Base-by-base conservation (phyloP, 2,329 filamentous ascomycete species). In the Myriosclerotinia curreyana region DNA sequence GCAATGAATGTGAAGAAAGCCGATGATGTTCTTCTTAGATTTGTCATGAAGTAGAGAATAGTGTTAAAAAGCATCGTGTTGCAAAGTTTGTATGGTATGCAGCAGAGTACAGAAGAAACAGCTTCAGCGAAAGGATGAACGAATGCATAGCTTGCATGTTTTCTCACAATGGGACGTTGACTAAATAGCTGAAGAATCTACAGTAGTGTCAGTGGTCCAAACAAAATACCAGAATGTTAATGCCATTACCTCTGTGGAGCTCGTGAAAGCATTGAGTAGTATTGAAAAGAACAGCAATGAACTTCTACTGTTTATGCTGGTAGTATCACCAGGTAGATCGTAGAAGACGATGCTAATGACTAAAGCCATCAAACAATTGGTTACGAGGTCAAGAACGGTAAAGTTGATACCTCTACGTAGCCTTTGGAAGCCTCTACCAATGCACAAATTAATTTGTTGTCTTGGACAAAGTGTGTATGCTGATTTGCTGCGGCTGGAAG, bases 101-200 rank as follows among this genome's bases (percentile, higher is more conserved):
- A 92, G 67, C 85, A 89, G 38, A 96, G 77, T 88, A 96, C 95
- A 12, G 90, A 95, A 0, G 92, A 86, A 56, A 94, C 82, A n/a
- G 92, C 91, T 81, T 97, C 92, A 12, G 92, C 90, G 15, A 89
- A 93, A 0, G 94, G 92, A 71, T 96, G 93, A 71, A 96, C 96
- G 17, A 97, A 81, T 25, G 92, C 92, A 74, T 96, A 97, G 66
- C 90, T 86, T 63, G 83, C 79, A 71, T 97, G 94, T 75, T 96
- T 96, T 74, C 96, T 92, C 67, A 96, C 91, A 71, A 96, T 96
- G 0, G 90, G 89, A 48, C 93, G 88, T 83, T 96, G 92, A 4
- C 90, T 84, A 73, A 94, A 96, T 4, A 96, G 81, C 25, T 68
- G n/a, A 0, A 95, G 76, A 73, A 96, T 95, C 81, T 89, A 55